These are phyloP conservation scores for Urostyla sp. DNA, from an alignment of 73 alveolate genomes.

Conservation along the genomic window DNA sequence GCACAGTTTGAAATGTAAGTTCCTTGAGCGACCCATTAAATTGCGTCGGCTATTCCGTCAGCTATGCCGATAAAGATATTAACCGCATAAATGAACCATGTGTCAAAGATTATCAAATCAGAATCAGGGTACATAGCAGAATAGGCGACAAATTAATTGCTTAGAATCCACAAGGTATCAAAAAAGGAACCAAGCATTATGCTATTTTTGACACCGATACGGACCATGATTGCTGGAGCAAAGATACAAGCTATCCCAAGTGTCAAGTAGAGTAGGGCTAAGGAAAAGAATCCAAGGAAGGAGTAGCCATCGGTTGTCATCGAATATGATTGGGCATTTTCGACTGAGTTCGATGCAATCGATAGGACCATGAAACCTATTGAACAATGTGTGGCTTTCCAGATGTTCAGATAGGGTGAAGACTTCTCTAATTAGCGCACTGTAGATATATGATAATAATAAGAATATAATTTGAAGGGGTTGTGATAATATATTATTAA, in stretches of 20 bases:
- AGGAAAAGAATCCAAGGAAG: constrained; percentile 27
- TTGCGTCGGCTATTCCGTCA: constrained; percentile 53
- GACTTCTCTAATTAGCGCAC: background rate
- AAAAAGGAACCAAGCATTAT: constrained; percentile 33
- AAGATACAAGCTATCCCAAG: constrained; percentile 25
- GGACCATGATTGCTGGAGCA: constrained; percentile 42
- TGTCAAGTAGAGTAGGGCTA: constrained; percentile 44
- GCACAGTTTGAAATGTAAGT: constrained; percentile 55
- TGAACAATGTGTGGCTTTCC: constrained; percentile 45
- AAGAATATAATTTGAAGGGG: background rate
- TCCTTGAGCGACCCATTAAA: constrained; percentile 62
- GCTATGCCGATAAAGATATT: background rate
- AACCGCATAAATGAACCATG: constrained; percentile 31
- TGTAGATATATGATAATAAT: too few species aligned
- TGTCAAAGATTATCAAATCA: background rate
- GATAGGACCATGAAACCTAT: constrained; percentile 13
- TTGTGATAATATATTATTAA: too few species aligned
- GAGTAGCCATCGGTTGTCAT: constrained; percentile 2
- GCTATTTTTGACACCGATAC: constrained; percentile 1
- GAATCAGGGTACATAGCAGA: constrained; percentile 13
- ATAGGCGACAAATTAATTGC: constrained; percentile 18
- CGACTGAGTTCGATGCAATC: constrained; percentile 20
- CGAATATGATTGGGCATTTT: background rate
- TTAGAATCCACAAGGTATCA: constrained; percentile 17
- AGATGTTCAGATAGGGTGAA: constrained; percentile 14